Evolutionary conservation across 352 stramenopile genomes (phyloP).

Genomic region (Bremia lactucae): DNA sequence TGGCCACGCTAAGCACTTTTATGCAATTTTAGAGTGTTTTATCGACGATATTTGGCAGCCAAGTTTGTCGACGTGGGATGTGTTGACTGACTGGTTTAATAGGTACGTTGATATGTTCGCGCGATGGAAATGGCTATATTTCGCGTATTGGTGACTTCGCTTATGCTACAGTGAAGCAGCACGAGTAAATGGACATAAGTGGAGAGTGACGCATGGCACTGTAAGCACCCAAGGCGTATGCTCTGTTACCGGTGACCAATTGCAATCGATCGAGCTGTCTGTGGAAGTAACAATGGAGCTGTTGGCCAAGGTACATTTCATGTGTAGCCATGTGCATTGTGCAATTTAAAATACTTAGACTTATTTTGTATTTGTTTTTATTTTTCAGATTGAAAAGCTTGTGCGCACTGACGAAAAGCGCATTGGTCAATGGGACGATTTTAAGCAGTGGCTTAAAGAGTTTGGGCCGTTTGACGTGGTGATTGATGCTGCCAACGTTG

Average conservation of each 20-base stretch:
- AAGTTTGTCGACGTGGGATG: conserved; percentile 32
- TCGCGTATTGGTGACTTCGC: conserved; percentile 1
- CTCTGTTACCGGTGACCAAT: conserved; percentile 42
- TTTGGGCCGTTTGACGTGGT: conserved; percentile 86
- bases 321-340: conserved; percentile 9
- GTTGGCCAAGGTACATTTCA: conserved; percentile 43
- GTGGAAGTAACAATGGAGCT: conserved; percentile 31
- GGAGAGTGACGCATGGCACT: conserved; percentile 40
- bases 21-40: conserved; percentile 44
- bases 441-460: conserved; percentile 66
- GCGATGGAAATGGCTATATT: neutral
- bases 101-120: conserved; percentile 28
- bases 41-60: conserved; percentile 51
- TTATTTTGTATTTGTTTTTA: neutral
- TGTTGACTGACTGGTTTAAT: conserved; percentile 62
- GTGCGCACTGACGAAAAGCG: conserved; percentile 64
- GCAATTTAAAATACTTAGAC: conserved; percentile 9
- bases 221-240: conserved; percentile 47
- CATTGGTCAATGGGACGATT: conserved; percentile 64
- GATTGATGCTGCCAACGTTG: conserved; percentile 97
- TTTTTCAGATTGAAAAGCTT: conserved; percentile 64
- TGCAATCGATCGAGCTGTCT: conserved; percentile 60
- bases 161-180: conserved; percentile 37
- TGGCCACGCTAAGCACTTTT: conserved; percentile 35
- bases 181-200: conserved; percentile 41